Percentiles rank a stretch among this genome's conserved stretches.
Evolutionary conservation across 352 stramenopile genomes (phyloP).

Genomic region (Pythium angustatum): DNA sequence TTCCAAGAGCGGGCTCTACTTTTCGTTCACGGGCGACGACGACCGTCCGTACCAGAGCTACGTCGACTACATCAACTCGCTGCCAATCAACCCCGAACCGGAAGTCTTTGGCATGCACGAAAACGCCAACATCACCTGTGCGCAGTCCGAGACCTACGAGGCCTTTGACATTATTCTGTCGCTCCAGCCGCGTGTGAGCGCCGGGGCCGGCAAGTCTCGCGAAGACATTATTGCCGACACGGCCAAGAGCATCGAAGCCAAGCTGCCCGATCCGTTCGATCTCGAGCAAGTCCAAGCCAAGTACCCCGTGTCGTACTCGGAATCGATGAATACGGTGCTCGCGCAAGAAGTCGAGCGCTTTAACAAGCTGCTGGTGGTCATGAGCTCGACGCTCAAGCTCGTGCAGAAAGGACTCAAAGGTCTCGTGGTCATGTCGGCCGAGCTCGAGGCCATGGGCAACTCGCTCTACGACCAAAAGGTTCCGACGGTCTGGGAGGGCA

Average conservation of each 20-base stretch:
- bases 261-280: constrained; percentile 67
- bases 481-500: constrained; percentile 83
- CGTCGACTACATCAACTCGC: constrained; percentile 92
- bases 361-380: constrained; percentile 74
- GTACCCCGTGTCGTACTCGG: constrained; percentile 91
- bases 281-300: constrained; percentile 74
- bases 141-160: constrained; percentile 88
- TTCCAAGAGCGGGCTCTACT: constrained; percentile 86
- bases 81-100: constrained; percentile 89
- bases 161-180: constrained; percentile 89
- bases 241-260: constrained; percentile 66
- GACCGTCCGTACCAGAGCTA: constrained; percentile 81
- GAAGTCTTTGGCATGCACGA: constrained; percentile 95
- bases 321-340: constrained; percentile 96
- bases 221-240: constrained; percentile 81
- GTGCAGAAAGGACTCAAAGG: constrained; percentile 76
- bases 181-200: constrained; percentile 72
- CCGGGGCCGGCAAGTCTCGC: constrained; percentile 63
- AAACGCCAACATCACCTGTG: constrained; percentile 94
- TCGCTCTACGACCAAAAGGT: constrained; percentile 90
- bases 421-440: constrained; percentile 84
- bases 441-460: constrained; percentile 87
- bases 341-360: constrained; percentile 86
- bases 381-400: constrained; percentile 64
- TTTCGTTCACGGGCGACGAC: constrained; percentile 71